Percentiles rank a stretch among this genome's conserved stretches.
Evolutionary conservation across 1,284 basidiomycete species (phyloP).

Genomic region (Omphalotus olearius): DNA sequence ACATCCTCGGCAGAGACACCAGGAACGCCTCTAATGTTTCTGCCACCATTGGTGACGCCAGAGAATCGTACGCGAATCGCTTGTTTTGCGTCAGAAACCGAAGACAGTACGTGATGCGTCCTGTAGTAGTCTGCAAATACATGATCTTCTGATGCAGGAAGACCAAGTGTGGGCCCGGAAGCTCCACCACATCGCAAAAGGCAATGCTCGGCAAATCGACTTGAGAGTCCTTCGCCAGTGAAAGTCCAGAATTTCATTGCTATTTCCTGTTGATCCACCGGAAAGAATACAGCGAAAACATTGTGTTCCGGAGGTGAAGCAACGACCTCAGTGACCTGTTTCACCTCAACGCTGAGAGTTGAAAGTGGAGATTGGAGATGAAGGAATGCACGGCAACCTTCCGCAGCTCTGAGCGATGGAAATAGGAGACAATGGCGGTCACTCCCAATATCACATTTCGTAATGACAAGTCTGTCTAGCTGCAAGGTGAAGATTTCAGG

Average conservation of each 20-base stretch:
- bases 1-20: conserved; percentile 43
- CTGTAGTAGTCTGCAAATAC: conserved; percentile 3
- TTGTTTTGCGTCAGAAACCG: conserved; percentile 3
- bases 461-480: too few species aligned
- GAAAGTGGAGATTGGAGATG: conserved; percentile 8
- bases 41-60: neutral
- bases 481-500: too few species aligned
- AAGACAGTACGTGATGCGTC: neutral
- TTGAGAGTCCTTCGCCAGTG: conserved; percentile 4
- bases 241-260: conserved; percentile 15
- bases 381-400: conserved; percentile 1
- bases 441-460: too few species aligned
- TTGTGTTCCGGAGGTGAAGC: conserved; percentile 11
- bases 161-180: neutral
- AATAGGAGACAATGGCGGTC: conserved; percentile 1
- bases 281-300: conserved; percentile 16
- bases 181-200: neutral
- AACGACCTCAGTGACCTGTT: conserved; percentile 9
- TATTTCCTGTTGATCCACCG: neutral
- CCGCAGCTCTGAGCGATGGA: conserved; percentile 1
- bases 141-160: neutral
- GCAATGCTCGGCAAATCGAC: conserved; percentile 8
- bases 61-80: neutral
- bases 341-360: conserved; percentile 1
- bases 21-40: conserved; percentile 6